Evolutionary conservation across 768 basidiomycete genomes (phyloP).

Genomic region (Rickenella mellea): DNA sequence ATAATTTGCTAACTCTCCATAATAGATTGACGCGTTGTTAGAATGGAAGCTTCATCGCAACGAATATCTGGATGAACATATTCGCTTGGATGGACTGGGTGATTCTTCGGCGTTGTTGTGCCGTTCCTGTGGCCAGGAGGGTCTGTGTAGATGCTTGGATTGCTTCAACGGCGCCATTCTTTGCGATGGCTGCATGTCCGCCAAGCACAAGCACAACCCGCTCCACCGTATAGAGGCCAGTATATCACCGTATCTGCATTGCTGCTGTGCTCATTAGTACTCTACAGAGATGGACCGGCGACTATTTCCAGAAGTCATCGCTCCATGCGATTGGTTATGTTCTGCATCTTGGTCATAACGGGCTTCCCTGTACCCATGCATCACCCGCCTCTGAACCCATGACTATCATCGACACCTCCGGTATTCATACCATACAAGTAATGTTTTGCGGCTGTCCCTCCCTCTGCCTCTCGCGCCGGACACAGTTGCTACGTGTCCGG

Average conservation of each 20-base stretch:
- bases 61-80: background rate
- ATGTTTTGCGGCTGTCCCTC: constrained; percentile 11
- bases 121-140: background rate
- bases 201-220: background rate
- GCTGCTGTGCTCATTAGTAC: background rate
- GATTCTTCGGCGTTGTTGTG: background rate
- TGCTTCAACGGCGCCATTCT: background rate
- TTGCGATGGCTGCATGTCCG: background rate
- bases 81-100: background rate
- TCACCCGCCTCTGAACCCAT: constrained; percentile 5
- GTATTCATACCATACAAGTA: constrained; percentile 13
- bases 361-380: background rate
- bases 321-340: background rate
- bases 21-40: background rate
- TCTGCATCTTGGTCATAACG: background rate
- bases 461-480: constrained; percentile 7
- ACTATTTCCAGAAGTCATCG: background rate
- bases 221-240: background rate
- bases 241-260: background rate
- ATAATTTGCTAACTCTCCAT: no score
- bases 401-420: constrained; percentile 7
- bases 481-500: constrained; percentile 9
- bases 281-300: background rate
- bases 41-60: background rate
- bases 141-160: background rate